Evolutionary conservation across 1,139 yeast species (phyloP).

Genomic region (Saccharomyces pastorianus): DNA sequence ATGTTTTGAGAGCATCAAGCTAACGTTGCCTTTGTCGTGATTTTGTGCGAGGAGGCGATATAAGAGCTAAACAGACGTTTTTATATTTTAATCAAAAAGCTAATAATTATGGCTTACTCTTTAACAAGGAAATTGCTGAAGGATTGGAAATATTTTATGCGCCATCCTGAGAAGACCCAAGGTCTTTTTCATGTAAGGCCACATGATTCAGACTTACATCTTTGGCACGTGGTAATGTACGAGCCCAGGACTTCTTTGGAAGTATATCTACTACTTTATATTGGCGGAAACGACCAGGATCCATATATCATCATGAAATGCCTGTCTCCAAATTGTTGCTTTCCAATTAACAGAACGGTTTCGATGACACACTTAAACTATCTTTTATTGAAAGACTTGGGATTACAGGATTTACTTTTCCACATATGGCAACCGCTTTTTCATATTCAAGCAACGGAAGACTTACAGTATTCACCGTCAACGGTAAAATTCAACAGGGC

Average conservation of each 20-base stretch:
- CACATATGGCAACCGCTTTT: conserved; percentile 19
- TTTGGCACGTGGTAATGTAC: conserved; percentile 27
- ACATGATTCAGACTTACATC: conserved; percentile 27
- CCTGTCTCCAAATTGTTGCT: conserved; percentile 24
- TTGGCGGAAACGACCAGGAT: conserved; percentile 14
- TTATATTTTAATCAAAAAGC: not conserved
- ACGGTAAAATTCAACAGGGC: conserved; percentile 12
- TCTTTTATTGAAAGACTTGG: conserved; percentile 13
- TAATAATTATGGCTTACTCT: not conserved
- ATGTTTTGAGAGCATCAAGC: not conserved
- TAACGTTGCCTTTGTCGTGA: not conserved
- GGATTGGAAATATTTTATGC: conserved; percentile 27
- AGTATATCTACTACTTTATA: conserved; percentile 21
- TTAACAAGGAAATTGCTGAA: conserved; percentile 23
- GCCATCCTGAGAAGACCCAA: conserved; percentile 5
- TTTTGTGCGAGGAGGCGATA: not conserved
- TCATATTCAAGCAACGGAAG: conserved; percentile 1
- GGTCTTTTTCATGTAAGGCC: conserved; percentile 21
- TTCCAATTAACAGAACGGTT: conserved; percentile 25
- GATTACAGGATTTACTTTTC: conserved; percentile 19
- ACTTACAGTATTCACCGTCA: conserved; percentile 2
- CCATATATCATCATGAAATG: conserved; percentile 21
- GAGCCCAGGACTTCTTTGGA: conserved; percentile 17
- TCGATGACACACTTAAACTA: conserved; percentile 21
- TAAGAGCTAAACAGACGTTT: not conserved